Base-by-base conservation (phyloP, 2,329 filamentous ascomycete genomes). In the Fusarium piperis region DNA sequence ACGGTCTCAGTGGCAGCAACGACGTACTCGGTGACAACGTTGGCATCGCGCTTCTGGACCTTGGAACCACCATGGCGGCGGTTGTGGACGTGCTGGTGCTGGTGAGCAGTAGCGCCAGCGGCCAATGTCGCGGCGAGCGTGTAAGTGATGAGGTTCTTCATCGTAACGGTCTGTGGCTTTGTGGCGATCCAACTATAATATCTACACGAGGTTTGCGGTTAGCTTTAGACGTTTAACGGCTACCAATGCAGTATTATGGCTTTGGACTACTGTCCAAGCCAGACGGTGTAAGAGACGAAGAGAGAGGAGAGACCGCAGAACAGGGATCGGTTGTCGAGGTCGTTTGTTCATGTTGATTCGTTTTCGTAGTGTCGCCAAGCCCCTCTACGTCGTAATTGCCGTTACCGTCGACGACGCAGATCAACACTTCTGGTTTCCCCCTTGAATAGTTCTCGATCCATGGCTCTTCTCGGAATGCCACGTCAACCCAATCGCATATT, bases 1-100 rank as follows among this genome's bases (percentile, higher is more conserved):
- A 92, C 87, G 62, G 91, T 89, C 74, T 91, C 88, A 58, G 89
- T 91, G 33, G 91, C 87, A 44, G 87, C 89, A 41, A 87, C 84
- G 57, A 91, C 86, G 61, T 87, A 86, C 60, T 89, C 87, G 64
- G 83, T 84, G 63, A 87, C 84, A 55, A 85, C 82, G 36, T 73
- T 78, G 16, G 83, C 81, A 30, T 77, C 81, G 64, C 85, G 85
- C 81, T 84, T 85, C 78, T 87, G 84, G 57, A 86, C 81, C 33
- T 82, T 81, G 67, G 84, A 82, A 36, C 83, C 78, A 35, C 74
- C 82, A 66, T 88, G 85, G 82, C 88, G 89, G 70, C 84, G 87
- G 74, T 84, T 86, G 79, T 90, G 90, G 75, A 85, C 81, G 72
- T 89, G 90, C 66, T 86, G 85, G 79, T 91, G 90, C 67, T 83